A percentile compares a stretch with the other conserved stretches of the same genome.
phyloP scores from a whole-genome alignment of 1,139 yeast genomes.

The Nakaseomyces sp. region DNA sequence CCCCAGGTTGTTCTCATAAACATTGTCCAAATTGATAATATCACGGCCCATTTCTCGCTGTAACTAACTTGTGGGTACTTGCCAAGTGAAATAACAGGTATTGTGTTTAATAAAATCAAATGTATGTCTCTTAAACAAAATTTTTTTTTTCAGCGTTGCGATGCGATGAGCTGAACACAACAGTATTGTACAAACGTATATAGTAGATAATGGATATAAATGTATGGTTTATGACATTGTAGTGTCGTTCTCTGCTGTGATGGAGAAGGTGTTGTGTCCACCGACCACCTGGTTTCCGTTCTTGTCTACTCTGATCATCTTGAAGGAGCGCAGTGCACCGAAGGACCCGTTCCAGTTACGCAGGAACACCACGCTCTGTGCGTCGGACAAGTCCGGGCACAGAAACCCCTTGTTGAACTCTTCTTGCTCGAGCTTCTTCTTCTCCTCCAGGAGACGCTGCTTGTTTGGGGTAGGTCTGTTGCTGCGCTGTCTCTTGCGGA shows the following conservation, averaged over 20 bases:
- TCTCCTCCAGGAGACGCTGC: slow-evolving; percentile 58
- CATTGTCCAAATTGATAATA: slow-evolving; percentile 21
- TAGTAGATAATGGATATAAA: too few relatives aligned
- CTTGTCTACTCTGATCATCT: slow-evolving; percentile 28
- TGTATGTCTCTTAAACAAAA: slow-evolving; percentile 6
- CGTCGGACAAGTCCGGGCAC: slow-evolving; percentile 64
- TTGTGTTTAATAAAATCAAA: too few relatives aligned
- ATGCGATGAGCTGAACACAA: too few relatives aligned
- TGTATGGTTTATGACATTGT: slow-evolving; percentile 11
- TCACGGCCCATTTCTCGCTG: slow-evolving; percentile 18
- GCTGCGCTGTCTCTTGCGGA: slow-evolving; percentile 58
- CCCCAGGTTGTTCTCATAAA: slow-evolving; percentile 23
- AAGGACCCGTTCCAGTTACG: slow-evolving; percentile 72
- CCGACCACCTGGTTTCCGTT: slow-evolving; percentile 25
- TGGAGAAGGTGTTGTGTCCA: slow-evolving; percentile 11
- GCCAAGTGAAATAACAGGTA: too few relatives aligned
- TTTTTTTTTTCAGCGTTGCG: too few relatives aligned
- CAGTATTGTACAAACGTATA: too few relatives aligned
- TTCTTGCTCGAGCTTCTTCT: slow-evolving; percentile 49
- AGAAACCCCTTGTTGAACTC: slow-evolving; percentile 62
- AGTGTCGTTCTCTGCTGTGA: slow-evolving; percentile 10
- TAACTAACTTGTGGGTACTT: too few relatives aligned
- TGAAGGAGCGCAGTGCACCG: slow-evolving; percentile 68
- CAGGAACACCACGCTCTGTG: slow-evolving; percentile 48
- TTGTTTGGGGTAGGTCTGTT: slow-evolving; percentile 77